Base-by-base conservation (phyloP, 139 green algal genomes). In the Chlamydomonas applanata region DNA sequence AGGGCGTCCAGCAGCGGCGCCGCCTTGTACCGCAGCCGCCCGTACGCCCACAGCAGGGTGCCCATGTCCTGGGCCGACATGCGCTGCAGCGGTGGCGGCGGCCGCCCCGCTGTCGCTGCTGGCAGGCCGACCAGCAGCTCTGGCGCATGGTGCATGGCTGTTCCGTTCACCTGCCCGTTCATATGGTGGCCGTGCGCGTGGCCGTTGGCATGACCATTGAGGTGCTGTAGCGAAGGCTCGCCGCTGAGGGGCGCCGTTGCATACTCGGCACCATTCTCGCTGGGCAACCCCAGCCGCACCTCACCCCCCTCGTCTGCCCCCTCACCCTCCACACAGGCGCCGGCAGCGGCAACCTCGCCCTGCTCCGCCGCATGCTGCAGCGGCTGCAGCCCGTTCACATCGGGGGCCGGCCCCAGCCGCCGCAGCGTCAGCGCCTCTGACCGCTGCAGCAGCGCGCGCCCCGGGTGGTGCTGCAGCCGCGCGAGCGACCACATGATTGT, bases 1-100 rank as follows among this genome's bases (percentile, higher is more conserved):
- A 81, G 53, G 70, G 71, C 79, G 53, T 85, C 79, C 44, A 85
- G 64, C 45, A 81, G 65, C 25, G 35, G 60, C 2, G 71, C 79
- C 0, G 74, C 52, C 69, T 80, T 80, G 62, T 72, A 80, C 22
- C 70, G 69, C 69, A 84, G 45, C 22, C 32, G 61, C 19, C 53
- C 54, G 16, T 78, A 57, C 14, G 73, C 46, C 79, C 79, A 84
- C 16, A 78, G 54, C 4, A 52, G 36, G 29, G 74, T 59, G 63
- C 54, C 56, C 32, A 79, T 22, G 70, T 85, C 79, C 71, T 56
- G 30, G 11, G 70, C 60, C 61, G 36, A 16, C 61, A 75, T 49
- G 40, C 40, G 40, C 40, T 49, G 40, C 40, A 49, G 40, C 40
- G 63, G 40, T 11, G 40, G 40, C 40, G 63, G 40, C 40, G 40